A percentile compares a stretch with the other conserved stretches of the same genome.
Evolutionary conservation across 176 grass and related monocot genomes (phyloP).

Genomic region (Olyra latifolia): DNA sequence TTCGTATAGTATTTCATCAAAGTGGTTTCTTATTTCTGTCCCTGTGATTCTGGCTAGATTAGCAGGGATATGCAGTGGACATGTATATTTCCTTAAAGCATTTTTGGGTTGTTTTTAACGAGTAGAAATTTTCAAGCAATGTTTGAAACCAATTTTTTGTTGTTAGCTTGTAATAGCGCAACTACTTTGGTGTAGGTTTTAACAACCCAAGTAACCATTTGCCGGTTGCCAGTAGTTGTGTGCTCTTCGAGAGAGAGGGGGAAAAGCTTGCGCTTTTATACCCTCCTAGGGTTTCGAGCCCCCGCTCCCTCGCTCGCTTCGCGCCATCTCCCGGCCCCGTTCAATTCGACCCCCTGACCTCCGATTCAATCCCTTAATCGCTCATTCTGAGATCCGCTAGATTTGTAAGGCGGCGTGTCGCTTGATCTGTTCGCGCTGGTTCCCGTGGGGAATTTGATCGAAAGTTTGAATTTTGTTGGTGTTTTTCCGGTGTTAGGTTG

Average conservation of each 20-base stretch:
- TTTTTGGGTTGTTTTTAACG: background rate
- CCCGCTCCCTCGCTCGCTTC: slow-evolving; percentile 24
- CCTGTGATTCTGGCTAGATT: slow-evolving; percentile 1
- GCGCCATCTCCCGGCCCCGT: slow-evolving; percentile 38
- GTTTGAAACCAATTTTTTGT: background rate
- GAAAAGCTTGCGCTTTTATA: slow-evolving; percentile 51
- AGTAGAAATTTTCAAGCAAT: background rate
- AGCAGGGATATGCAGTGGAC: background rate
- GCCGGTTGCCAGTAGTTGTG: background rate
- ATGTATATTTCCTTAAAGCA: background rate
- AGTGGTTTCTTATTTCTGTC: background rate
- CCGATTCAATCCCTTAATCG: slow-evolving; percentile 34
- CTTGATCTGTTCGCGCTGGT: slow-evolving; percentile 45
- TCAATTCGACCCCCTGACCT: slow-evolving; percentile 24
- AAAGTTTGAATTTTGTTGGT: slow-evolving; percentile 26
- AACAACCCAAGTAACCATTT: background rate
- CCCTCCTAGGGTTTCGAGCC: slow-evolving; percentile 76
- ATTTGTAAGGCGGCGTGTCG: slow-evolving; percentile 41
- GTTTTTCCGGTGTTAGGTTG: slow-evolving; percentile 34
- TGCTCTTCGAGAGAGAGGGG: slow-evolving; percentile 22
- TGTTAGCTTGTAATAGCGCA: slow-evolving; percentile 1
- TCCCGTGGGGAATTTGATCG: slow-evolving; percentile 33
- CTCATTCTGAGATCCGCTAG: slow-evolving; percentile 54
- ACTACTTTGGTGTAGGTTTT: background rate
- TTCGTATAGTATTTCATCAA: background rate